Conservation (phyloP, 108 stramenopile species). For the Nitzschia sp. region DNA sequence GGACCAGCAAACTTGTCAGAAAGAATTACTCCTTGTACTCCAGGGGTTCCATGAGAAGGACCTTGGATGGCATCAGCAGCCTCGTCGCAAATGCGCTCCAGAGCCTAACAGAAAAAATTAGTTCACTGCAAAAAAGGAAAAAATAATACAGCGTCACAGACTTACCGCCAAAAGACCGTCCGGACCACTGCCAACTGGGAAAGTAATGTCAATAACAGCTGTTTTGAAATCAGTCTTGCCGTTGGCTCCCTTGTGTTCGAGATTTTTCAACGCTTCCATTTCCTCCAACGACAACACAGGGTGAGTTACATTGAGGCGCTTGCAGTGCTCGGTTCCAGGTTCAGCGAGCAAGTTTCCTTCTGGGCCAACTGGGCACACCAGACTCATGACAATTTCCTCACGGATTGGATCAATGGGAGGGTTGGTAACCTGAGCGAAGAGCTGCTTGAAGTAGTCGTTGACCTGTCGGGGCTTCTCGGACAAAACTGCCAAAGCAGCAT, state of each 20-base stretch:
- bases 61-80: slow-evolving; percentile 91
- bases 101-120: slow-evolving; percentile 52
- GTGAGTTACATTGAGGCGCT: slow-evolving; percentile 83
- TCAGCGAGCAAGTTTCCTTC: slow-evolving; percentile 89
- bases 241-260: slow-evolving; percentile 60
- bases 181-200: slow-evolving; percentile 81
- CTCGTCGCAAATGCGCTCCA: slow-evolving; percentile 91
- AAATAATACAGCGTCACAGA: background rate
- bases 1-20: slow-evolving; percentile 87
- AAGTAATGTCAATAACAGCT: slow-evolving; percentile 89
- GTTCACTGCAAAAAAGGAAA: background rate
- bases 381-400: slow-evolving; percentile 98
- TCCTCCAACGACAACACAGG: slow-evolving; percentile 92
- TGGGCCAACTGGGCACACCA: slow-evolving; percentile 93
- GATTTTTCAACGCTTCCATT: slow-evolving; percentile 89
- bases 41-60: slow-evolving; percentile 57
- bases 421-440: slow-evolving; percentile 98
- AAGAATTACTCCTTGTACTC: slow-evolving; percentile 86
- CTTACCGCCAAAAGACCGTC: slow-evolving; percentile 89
- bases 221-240: slow-evolving; percentile 75
- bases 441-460: slow-evolving; percentile 97
- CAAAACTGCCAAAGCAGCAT: slow-evolving; percentile 94
- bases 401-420: slow-evolving; percentile 98
- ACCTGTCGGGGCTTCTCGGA: slow-evolving; percentile 91
- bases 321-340: slow-evolving; percentile 68